Conservation (phyloP, 2,329 filamentous ascomycete species). For the Pseudocercospora fijiensis region DNA sequence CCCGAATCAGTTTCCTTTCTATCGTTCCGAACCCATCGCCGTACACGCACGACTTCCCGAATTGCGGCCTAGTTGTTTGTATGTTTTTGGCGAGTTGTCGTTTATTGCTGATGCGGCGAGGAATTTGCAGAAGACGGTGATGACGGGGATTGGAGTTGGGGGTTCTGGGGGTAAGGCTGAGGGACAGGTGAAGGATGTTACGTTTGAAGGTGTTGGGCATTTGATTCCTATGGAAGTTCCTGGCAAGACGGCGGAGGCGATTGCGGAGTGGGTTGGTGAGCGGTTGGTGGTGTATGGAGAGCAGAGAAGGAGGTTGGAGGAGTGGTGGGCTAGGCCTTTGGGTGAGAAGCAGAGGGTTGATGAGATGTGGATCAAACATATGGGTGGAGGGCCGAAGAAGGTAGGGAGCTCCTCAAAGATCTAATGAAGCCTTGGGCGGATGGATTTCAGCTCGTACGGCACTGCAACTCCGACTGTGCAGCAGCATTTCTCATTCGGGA, state of each 20-base stretch:
- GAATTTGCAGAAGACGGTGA: constrained; percentile 58
- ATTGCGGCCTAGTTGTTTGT: constrained; percentile 65
- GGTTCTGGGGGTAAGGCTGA: constrained; percentile 64
- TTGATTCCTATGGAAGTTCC: constrained; percentile 76
- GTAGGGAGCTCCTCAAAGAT: neutral
- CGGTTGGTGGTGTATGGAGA: constrained; percentile 16
- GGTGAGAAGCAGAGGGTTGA: constrained; percentile 19
- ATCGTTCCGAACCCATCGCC: constrained; percentile 62
- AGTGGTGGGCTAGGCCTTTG: constrained; percentile 15
- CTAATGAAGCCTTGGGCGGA: too few species aligned
- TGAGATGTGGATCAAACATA: constrained; percentile 9
- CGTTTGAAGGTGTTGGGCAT: constrained; percentile 68
- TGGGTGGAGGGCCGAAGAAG: constrained; percentile 16
- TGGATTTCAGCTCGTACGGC: too few species aligned
- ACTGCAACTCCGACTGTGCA: too few species aligned
- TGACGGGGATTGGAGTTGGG: constrained; percentile 64
- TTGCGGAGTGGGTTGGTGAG: constrained; percentile 17
- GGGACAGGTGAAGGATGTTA: constrained; percentile 66
- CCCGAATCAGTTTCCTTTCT: constrained; percentile 54
- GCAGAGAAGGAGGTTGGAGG: constrained; percentile 20
- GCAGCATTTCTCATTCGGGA: too few species aligned
- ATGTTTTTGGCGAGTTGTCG: constrained; percentile 65
- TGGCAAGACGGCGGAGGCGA: constrained; percentile 10
- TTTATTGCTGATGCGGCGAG: constrained; percentile 54
- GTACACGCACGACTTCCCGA: constrained; percentile 59